phyloP scores from a whole-genome alignment of 1,284 basidiomycete genomes.

The Fomes fomentarius region DNA sequence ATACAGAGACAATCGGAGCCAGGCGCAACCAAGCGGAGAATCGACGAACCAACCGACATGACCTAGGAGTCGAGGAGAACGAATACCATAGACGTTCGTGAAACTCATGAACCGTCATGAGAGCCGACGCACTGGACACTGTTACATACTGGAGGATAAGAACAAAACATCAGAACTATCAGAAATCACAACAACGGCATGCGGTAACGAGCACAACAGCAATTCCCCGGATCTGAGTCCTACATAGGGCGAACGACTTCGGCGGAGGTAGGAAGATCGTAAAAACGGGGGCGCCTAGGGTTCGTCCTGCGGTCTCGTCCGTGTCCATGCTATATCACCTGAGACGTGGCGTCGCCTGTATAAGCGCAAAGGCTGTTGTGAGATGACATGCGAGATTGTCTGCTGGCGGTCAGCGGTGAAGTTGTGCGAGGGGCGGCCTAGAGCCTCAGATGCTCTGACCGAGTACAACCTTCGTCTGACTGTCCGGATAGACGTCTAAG shows the following conservation, averaged over 20 bases:
- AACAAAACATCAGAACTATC: background rate
- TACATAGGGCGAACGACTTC: background rate
- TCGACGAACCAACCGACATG: background rate
- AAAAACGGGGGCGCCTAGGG: background rate
- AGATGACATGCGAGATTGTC: background rate
- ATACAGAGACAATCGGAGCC: too few relatives aligned
- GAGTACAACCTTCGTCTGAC: too few relatives aligned
- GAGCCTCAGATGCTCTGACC: too few relatives aligned
- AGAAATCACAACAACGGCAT: background rate
- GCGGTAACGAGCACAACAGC: background rate
- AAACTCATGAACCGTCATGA: background rate
- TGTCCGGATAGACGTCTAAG: conserved; percentile 2
- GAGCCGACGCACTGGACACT: background rate
- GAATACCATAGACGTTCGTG: background rate
- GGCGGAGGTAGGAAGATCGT: background rate
- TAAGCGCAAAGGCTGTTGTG: background rate
- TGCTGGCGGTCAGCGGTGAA: too few relatives aligned
- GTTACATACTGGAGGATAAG: background rate
- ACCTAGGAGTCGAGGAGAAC: too few relatives aligned
- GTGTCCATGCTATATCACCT: background rate
- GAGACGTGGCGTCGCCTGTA: background rate
- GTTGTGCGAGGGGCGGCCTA: too few relatives aligned
- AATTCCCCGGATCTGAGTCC: background rate
- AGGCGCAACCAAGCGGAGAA: background rate
- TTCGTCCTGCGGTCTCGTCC: background rate